Evolutionary conservation across 2,329 filamentous ascomycete species (phyloP), one percentile per base, ranked within the genome.

Genomic region (Xylariomycetidae sp.): DNA sequence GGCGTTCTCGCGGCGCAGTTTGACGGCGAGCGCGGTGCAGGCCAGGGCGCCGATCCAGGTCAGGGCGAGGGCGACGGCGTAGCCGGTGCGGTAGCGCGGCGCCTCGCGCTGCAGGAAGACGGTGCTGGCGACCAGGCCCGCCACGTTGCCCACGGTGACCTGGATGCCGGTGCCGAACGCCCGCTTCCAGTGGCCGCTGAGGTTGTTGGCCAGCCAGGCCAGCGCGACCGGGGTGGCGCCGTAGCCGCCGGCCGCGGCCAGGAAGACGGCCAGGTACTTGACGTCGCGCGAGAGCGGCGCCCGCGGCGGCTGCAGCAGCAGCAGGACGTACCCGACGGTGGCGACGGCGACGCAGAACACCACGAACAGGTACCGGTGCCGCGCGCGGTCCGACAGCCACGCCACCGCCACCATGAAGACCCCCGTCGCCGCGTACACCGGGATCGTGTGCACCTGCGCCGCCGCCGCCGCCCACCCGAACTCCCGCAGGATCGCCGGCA

Each of bases 151-250:
- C 16, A 73, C 54, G 1, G 57, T 62, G 22, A 73, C 64, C 46
- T 72, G 68, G 42, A 70, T 61, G 1, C 61, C 64, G 10, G 68
- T 63, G 2, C 64, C 61, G 19, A 68, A 64, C 4, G 69, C 62
- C 26, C 65, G 64, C 49, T 74, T 75, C 42, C 68, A 72, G 35
- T 68, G 64, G 1, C 70, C 71, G 1, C 65, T 63, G 1, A 74
- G 50, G 38, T 75, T 74, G 52, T 73, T 73, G 8, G 61, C 54
- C 2, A 73, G 60, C 70, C 69, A 74, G 2, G 59, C 62, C 12
- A 73, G 45, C 1, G 50, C 46, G 19, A 63, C 49, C 5, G 61
- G 59, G 10, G 53, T 52, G 7, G 42, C 42, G 13, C 55, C 52
- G 34, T 55, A 60, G 5, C 54, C 58, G 12, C 60, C 61, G 3